Conservation (phyloP, 305 asterid genomes). For the Plantago lanceolata region DNA sequence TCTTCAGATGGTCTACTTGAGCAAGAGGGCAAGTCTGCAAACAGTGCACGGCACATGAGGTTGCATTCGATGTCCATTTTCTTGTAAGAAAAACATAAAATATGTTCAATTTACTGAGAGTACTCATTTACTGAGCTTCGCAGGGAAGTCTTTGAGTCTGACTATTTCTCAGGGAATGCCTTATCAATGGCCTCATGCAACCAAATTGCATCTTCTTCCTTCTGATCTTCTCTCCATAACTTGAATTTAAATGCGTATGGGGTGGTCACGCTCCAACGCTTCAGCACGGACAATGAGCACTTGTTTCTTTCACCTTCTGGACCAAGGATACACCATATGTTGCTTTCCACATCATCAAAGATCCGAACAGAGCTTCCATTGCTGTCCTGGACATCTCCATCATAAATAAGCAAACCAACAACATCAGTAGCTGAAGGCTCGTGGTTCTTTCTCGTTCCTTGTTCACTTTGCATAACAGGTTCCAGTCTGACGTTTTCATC, state of each 20-base stretch:
- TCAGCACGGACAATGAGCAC: slow-evolving; percentile 26
- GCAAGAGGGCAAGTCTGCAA: not conserved
- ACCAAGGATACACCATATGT: slow-evolving; percentile 26
- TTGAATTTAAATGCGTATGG: slow-evolving; percentile 26
- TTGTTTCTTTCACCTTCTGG: slow-evolving; percentile 21
- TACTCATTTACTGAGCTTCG: not conserved
- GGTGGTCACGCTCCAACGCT: slow-evolving; percentile 13
- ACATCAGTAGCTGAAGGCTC: slow-evolving; percentile 7
- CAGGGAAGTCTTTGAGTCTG: not conserved
- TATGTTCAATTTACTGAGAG: no score
- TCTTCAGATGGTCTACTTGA: not conserved
- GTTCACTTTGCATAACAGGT: not conserved
- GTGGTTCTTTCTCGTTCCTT: slow-evolving; percentile 5
- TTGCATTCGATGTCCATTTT: not conserved
- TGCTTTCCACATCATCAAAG: slow-evolving; percentile 5
- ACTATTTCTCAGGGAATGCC: not conserved
- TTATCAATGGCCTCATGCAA: slow-evolving; percentile 25
- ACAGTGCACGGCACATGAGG: not conserved
- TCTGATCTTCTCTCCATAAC: slow-evolving; percentile 32
- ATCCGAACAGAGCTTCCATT: not conserved
- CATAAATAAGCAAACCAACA: slow-evolving; percentile 15
- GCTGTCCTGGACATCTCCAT: slow-evolving; percentile 8
- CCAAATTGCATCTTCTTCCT: slow-evolving; percentile 28
- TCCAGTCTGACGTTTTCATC: not conserved
- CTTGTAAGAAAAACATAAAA: no score